Evolutionary conservation across 73 alveolate species (phyloP).

Genomic region (Paramecium pentaurelia): DNA sequence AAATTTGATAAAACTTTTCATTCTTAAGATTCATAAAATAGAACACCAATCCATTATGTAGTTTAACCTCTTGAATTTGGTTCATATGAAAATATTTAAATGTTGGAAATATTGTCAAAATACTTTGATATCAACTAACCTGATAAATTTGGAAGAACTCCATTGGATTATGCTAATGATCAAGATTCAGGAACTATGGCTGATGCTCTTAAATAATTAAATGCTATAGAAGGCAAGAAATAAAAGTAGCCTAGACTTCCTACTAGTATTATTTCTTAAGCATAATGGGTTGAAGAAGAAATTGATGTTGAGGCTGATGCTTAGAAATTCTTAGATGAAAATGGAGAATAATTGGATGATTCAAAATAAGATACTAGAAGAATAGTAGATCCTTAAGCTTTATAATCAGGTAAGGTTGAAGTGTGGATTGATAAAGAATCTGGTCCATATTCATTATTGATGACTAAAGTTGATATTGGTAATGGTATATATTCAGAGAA

Average conservation of each 20-base stretch:
- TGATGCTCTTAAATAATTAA: constrained; percentile 55
- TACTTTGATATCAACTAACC: constrained; percentile 61
- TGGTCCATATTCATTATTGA: constrained; percentile 84
- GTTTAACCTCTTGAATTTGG: constrained; percentile 85
- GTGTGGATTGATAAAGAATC: background rate
- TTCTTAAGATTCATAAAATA: constrained; percentile 71
- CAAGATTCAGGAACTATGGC: constrained; percentile 68
- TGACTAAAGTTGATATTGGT: constrained; percentile 94
- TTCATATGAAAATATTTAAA: constrained; percentile 86
- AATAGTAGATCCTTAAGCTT: background rate
- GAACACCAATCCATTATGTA: constrained; percentile 77
- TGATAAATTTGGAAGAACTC: constrained; percentile 71
- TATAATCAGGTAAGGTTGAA: constrained; percentile 8
- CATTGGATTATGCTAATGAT: constrained; percentile 71
- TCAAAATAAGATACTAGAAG: background rate
- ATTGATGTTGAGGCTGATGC: constrained; percentile 66
- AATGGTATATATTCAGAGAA: constrained; percentile 93
- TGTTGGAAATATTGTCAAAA: constrained; percentile 71
- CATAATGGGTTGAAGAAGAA: constrained; percentile 60
- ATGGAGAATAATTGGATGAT: constrained; percentile 45
- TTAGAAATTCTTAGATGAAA: constrained; percentile 56
- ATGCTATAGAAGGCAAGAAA: background rate
- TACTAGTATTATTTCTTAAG: constrained; percentile 17
- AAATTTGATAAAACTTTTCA: constrained; percentile 53
- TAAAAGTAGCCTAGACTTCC: constrained; percentile 44